Percentiles rank a stretch among this genome's conserved stretches.
Conservation (phyloP, 2,329 filamentous ascomycete genomes). For the Fusarium armeniacum region DNA sequence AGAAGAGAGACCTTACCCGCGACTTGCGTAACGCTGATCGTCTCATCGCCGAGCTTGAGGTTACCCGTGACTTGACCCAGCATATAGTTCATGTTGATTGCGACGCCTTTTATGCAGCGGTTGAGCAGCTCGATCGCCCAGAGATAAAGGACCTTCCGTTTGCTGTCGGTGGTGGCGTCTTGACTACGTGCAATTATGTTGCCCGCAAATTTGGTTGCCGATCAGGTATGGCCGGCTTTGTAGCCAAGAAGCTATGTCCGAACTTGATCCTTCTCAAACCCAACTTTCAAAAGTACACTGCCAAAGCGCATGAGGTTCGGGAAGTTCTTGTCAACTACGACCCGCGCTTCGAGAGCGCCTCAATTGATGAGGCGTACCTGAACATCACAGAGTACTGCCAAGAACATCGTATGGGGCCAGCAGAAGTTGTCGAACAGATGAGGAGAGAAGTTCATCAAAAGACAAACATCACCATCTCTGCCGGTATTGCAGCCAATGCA, state of each 20-base stretch:
- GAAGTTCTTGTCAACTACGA: constrained; percentile 89
- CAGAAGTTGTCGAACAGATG: constrained; percentile 82
- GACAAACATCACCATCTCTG: constrained; percentile 89
- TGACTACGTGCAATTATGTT: constrained; percentile 84
- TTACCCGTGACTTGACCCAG: constrained; percentile 84
- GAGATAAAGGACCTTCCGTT: constrained; percentile 90
- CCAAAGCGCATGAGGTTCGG: constrained; percentile 90
- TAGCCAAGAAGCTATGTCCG: constrained; percentile 94
- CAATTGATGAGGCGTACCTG: constrained; percentile 95
- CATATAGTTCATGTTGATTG: constrained; percentile 93
- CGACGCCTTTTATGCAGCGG: constrained; percentile 97
- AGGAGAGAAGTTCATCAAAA: constrained; percentile 80
- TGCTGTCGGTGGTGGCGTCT: constrained; percentile 81
- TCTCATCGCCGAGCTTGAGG: constrained; percentile 83
- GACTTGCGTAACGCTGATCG: constrained; percentile 85
- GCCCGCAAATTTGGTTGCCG: constrained; percentile 91
- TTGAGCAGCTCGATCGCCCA: constrained; percentile 86
- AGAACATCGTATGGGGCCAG: constrained; percentile 75
- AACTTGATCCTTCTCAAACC: constrained; percentile 84
- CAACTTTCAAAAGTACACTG: constrained; percentile 91
- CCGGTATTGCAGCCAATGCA: constrained; percentile 93
- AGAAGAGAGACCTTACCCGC: constrained; percentile 78
- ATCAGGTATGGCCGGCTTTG: constrained; percentile 96
- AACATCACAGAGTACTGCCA: constrained; percentile 92
- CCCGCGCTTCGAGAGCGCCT: constrained; percentile 89